Base-by-base conservation (phyloP, 2,329 filamentous ascomycete species). In the Pyrenophora teres region DNA sequence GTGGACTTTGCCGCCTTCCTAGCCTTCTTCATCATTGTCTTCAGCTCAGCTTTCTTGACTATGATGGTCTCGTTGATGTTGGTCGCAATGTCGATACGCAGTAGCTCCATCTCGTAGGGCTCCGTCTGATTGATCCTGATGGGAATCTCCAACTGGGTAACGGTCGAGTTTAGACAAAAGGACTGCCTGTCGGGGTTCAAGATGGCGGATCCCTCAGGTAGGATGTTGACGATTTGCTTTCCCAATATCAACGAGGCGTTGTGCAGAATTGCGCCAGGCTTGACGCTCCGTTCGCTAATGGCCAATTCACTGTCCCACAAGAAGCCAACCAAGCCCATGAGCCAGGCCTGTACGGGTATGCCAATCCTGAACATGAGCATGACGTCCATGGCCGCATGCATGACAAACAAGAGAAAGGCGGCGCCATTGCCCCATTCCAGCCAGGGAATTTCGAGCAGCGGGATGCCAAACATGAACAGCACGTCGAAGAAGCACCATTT, bases 141-240 rank as follows among this genome's bases (percentile, higher is more conserved):
- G 1, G 93, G 94, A 25, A 99, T 78, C 44, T 83, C 80, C 33
- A 87, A 83, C 7, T 82, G 78, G 25, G 81, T 80, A 52, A 81
- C 84, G 18, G 83, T 78, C 37, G 80, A 78, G 50, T 87, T 87
- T 40, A 99, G 77, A 74, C 94, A 99, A 73, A 94, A 94, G 0
- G 92, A 83, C n/a, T 81, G 77, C 51, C 84, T 82, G 40, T 92
- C 83, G 0, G 92, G 91, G 67, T 99, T 99, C 57, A 99, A 80
- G 41, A 92, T 81, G 12, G 92, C 94, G 41, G 92, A 94, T 15
- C 95, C 95, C 79, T 99, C 94, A 2, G 94, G 94, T 48, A 99
- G 80, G 68, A 99, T 96, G 71, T 99, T 94, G 74, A 99, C 93
- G 64, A 97, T 96, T 77, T 97, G 92, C 73, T 92, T 94, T 68